Conservation (phyloP, 2,329 filamentous ascomycete species). For the Lecanoromycetidae sp. region DNA sequence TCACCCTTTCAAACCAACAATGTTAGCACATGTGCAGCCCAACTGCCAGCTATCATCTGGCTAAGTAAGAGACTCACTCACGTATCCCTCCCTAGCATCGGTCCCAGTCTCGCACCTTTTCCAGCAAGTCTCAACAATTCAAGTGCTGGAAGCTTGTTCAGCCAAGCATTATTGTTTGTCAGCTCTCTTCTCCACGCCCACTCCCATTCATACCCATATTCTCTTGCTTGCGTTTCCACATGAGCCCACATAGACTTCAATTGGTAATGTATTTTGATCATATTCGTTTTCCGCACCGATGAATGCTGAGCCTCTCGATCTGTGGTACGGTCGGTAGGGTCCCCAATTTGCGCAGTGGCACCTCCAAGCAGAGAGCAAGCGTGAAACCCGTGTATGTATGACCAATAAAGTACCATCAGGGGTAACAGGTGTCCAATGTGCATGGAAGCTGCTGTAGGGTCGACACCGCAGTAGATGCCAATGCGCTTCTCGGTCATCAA, state of each 20-base stretch:
- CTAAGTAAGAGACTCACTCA: constrained; percentile 42
- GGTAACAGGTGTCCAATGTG: constrained; percentile 41
- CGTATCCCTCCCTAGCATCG: constrained; percentile 83
- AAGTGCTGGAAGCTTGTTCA: constrained; percentile 56
- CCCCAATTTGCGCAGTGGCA: constrained; percentile 35
- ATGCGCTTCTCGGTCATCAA: constrained; percentile 35
- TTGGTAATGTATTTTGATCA: constrained; percentile 38
- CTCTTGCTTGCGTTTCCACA: constrained; percentile 52
- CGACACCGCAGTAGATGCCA: constrained; percentile 37
- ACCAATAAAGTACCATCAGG: constrained; percentile 40
- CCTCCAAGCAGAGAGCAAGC: constrained; percentile 37
- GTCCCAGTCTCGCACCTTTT: constrained; percentile 60
- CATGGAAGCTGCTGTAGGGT: constrained; percentile 38
- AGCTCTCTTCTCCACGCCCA: constrained; percentile 57
- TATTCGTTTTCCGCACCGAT: constrained; percentile 33
- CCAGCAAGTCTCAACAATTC: constrained; percentile 68
- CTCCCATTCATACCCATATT: constrained; percentile 51
- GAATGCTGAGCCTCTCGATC: constrained; percentile 29
- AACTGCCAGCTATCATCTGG: neutral
- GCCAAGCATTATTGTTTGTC: constrained; percentile 76
- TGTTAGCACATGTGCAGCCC: neutral
- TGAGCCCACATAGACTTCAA: constrained; percentile 57
- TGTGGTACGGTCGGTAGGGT: constrained; percentile 34
- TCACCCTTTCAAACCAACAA: constrained; percentile 44
- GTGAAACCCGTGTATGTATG: constrained; percentile 36